Conservation (phyloP, 345 rosid species). For the Eutrema japonicum region DNA sequence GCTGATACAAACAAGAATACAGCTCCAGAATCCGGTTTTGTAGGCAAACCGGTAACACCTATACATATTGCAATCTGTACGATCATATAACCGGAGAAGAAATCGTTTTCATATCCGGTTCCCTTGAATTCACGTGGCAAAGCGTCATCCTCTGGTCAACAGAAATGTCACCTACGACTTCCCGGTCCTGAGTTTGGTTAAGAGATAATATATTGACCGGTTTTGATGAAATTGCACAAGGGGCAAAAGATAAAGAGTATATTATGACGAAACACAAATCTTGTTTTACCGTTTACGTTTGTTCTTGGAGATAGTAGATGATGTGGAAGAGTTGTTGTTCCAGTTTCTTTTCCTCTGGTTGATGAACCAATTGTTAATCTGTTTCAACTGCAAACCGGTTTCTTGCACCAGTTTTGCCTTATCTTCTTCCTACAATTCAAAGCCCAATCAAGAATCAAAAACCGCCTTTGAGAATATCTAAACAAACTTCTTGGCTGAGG, state of each 20-base stretch:
- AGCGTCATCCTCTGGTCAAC: constrained; percentile 15
- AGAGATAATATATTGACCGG: constrained; percentile 14
- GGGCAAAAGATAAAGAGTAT: background rate
- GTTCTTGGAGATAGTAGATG: constrained; percentile 62
- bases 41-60: constrained; percentile 21
- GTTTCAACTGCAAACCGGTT: constrained; percentile 84
- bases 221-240: background rate
- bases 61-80: constrained; percentile 11
- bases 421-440: constrained; percentile 72
- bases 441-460: constrained; percentile 9
- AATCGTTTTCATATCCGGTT: constrained; percentile 7
- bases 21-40: constrained; percentile 17
- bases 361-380: constrained; percentile 90
- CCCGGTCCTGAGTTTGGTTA: constrained; percentile 32
- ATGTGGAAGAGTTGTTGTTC: constrained; percentile 72
- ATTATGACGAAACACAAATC: background rate
- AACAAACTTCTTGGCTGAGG: background rate
- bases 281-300: constrained; percentile 75
- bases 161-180: constrained; percentile 31
- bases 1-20: constrained; percentile 6
- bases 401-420: constrained; percentile 78
- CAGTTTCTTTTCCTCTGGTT: constrained; percentile 93
- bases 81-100: background rate
- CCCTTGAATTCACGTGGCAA: constrained; percentile 26
- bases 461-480: background rate